These are phyloP conservation scores for Teratosphaeria gauchensis DNA, from an alignment of 2,329 filamentous ascomycete species.

Conservation along the genomic window DNA sequence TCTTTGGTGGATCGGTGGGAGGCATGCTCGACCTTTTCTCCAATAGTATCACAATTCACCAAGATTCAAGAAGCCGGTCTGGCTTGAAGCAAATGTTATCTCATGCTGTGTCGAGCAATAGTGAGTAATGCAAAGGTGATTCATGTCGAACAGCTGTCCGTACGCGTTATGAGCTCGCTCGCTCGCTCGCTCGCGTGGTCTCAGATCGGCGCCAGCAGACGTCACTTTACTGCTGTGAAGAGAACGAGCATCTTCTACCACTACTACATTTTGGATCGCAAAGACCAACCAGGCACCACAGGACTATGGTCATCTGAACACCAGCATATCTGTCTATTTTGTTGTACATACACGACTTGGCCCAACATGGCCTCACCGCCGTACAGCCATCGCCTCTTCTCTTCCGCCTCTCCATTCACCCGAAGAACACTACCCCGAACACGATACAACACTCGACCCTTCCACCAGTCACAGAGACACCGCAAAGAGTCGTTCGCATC, in stretches of 20 bases:
- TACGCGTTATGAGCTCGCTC: neutral
- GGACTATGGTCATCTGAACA: neutral
- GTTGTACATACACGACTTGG: neutral
- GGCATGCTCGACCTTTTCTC: constrained; percentile 10
- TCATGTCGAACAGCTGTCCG: neutral
- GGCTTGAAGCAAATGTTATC: neutral
- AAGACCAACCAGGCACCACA: neutral
- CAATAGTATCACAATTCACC: neutral
- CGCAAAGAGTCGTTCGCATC: constrained; percentile 46
- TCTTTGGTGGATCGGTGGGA: constrained; percentile 18
- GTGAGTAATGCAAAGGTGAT: neutral
- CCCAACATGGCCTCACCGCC: neutral
- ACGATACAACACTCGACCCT: neutral
- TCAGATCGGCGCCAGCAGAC: neutral
- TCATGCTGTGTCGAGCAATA: neutral
- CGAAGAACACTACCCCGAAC: neutral
- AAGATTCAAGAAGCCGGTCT: neutral
- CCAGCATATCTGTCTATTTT: neutral
- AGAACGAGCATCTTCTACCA: neutral
- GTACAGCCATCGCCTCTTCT: neutral
- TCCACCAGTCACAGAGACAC: neutral
- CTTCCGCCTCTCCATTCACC: neutral
- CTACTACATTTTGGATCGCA: neutral
- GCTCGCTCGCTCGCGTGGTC: neutral
- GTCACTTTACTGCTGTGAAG: neutral